phyloP scores from a whole-genome alignment of 176 grass and related monocot species.

The Poa pratensis region DNA sequence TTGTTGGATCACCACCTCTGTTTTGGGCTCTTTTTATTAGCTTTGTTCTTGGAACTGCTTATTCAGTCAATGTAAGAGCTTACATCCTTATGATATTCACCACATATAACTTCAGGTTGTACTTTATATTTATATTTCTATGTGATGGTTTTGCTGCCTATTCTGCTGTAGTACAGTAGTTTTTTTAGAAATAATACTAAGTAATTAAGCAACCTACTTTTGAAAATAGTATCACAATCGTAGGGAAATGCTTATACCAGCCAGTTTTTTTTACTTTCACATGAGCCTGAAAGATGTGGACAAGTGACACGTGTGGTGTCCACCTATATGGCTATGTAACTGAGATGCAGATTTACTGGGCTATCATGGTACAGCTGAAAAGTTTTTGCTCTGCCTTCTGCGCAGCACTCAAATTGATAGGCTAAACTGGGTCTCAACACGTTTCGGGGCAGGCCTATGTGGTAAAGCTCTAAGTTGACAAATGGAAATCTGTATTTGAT shows the following conservation, averaged over 20 bases:
- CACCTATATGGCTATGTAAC: neutral
- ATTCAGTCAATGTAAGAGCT: slow-evolving; percentile 87
- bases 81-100: neutral
- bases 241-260: slow-evolving; percentile 25
- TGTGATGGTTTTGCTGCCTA: neutral
- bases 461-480: neutral
- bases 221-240: neutral
- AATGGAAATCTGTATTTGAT: neutral
- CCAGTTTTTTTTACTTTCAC: neutral
- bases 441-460: neutral
- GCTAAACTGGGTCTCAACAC: slow-evolving; percentile 16
- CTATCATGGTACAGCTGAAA: neutral
- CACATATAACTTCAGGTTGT: neutral
- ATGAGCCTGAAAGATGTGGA: slow-evolving; percentile 13
- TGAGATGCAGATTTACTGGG: slow-evolving; percentile 5
- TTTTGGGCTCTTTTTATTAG: slow-evolving; percentile 95
- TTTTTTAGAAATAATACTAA: no score
- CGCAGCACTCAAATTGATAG: neutral
- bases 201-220: neutral
- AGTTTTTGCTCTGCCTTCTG: neutral
- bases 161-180: slow-evolving; percentile 16
- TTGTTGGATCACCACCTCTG: slow-evolving; percentile 74
- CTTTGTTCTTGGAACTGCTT: slow-evolving; percentile 96
- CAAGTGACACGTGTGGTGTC: neutral
- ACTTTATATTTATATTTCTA: neutral